A percentile compares a stretch with the other conserved stretches of the same genome.
Evolutionary conservation across 169 alveolate species (phyloP).

Genomic region (Neospora caninum): DNA sequence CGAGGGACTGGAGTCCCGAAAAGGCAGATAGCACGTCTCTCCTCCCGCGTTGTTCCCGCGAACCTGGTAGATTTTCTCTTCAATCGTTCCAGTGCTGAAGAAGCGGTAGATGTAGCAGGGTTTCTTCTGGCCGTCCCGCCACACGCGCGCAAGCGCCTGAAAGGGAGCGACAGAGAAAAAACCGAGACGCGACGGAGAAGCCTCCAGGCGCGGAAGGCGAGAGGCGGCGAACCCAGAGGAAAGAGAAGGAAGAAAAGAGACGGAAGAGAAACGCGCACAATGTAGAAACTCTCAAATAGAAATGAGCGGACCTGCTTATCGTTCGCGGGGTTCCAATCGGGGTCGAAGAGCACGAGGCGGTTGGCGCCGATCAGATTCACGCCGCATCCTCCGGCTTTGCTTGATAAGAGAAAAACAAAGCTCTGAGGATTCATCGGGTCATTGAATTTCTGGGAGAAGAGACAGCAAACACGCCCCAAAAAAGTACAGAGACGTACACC

Average conservation of each 20-base stretch:
- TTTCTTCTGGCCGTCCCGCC: conserved; percentile 98
- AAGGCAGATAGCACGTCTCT: neutral
- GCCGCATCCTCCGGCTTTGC: conserved; percentile 99
- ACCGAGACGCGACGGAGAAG: neutral
- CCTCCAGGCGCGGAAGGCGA: neutral
- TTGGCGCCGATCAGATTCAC: conserved; percentile 97
- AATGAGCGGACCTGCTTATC: conserved; percentile 90
- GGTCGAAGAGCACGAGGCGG: conserved; percentile 96
- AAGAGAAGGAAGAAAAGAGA: neutral
- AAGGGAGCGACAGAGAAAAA: too few species aligned
- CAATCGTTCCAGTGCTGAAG: conserved; percentile 97
- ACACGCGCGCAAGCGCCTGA: conserved; percentile 95
- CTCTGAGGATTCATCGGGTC: conserved; percentile 80
- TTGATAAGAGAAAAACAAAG: conserved; percentile 92
- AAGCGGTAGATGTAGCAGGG: conserved; percentile 95
- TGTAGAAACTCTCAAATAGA: neutral
- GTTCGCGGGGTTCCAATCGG: conserved; percentile 99
- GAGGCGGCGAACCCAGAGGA: neutral
- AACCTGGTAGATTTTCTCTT: conserved; percentile 95
- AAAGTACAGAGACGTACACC: neutral
- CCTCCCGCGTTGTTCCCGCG: neutral
- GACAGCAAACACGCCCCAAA: neutral
- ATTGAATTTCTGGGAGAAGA: conserved; percentile 77
- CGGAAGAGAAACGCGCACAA: neutral
- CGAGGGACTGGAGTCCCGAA: neutral